Evolutionary conservation across 2,329 filamentous ascomycete genomes (phyloP).

Genomic region (Colletotrichum falcatum): DNA sequence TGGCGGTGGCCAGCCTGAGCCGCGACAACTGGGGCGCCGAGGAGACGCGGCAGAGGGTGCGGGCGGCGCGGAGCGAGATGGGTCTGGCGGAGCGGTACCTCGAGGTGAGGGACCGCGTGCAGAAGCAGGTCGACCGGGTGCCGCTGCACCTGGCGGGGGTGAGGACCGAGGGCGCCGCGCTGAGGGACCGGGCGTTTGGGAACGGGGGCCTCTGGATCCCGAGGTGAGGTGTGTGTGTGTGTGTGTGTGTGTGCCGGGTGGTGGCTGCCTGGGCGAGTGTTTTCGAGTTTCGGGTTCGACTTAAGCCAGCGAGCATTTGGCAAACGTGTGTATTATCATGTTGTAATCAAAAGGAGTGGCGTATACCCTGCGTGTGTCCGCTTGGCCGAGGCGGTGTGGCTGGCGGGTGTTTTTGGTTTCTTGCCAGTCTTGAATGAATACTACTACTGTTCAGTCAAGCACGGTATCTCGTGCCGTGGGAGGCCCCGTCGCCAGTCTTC

Average conservation of each 20-base stretch:
- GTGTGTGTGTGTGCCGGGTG: not conserved
- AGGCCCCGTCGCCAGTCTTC: no score
- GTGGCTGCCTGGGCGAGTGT: not conserved
- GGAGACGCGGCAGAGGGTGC: slow-evolving; percentile 53
- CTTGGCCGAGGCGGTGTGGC: not conserved
- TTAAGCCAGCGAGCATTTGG: not conserved
- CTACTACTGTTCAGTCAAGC: no score
- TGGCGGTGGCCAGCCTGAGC: slow-evolving; percentile 59
- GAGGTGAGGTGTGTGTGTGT: slow-evolving; percentile 44
- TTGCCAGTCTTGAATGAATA: no score
- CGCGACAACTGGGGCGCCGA: slow-evolving; percentile 59
- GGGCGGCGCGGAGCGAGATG: slow-evolving; percentile 55
- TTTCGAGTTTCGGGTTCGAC: not conserved
- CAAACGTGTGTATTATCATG: not conserved
- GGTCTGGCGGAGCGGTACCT: slow-evolving; percentile 60
- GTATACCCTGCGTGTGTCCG: not conserved
- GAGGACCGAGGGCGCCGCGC: slow-evolving; percentile 59
- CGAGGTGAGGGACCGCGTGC: slow-evolving; percentile 61
- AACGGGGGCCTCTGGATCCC: slow-evolving; percentile 63
- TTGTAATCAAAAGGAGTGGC: not conserved
- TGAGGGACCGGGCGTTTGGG: slow-evolving; percentile 63
- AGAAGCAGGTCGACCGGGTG: slow-evolving; percentile 67
- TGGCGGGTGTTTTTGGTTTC: not conserved
- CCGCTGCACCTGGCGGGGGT: slow-evolving; percentile 71
- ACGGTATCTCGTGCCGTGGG: no score